Percentiles rank a stretch among this genome's conserved stretches.
Conservation (phyloP, 495 filamentous ascomycete genomes). For the Aspergillus bertholletiae region DNA sequence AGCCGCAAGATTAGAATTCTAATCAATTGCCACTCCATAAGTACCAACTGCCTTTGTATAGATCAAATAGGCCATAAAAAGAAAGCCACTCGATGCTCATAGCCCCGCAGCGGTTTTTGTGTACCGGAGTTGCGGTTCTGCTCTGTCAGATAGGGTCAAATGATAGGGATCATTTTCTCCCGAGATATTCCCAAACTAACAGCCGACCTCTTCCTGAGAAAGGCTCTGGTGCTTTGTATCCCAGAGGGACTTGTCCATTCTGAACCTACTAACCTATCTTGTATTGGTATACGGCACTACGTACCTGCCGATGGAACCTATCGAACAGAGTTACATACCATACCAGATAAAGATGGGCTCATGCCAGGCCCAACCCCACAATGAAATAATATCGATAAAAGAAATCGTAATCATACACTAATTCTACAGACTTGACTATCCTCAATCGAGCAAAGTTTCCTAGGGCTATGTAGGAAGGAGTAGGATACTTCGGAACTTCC, state of each 20-base stretch:
- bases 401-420: slow-evolving; percentile 4
- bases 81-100: not conserved
- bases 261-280: not conserved
- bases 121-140: slow-evolving; percentile 17
- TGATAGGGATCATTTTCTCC: slow-evolving; percentile 3
- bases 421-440: not conserved
- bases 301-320: slow-evolving; percentile 1
- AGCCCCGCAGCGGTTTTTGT: slow-evolving; percentile 14
- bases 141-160: slow-evolving; percentile 14
- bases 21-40: not conserved
- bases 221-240: not conserved
- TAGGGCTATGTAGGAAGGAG: not conserved
- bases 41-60: not conserved
- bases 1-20: not conserved
- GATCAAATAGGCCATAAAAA: not conserved
- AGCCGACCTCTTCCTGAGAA: not conserved
- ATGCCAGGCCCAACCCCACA: slow-evolving; percentile 17
- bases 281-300: not conserved
- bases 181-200: too few relatives aligned
- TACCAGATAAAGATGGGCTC: slow-evolving; percentile 15
- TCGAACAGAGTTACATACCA: slow-evolving; percentile 19
- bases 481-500: not conserved
- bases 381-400: slow-evolving; percentile 10
- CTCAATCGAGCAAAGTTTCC: not conserved
- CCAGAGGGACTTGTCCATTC: not conserved